Base-by-base conservation (phyloP, 2,329 filamentous ascomycete genomes). In the Scedosporium apiospermum region DNA sequence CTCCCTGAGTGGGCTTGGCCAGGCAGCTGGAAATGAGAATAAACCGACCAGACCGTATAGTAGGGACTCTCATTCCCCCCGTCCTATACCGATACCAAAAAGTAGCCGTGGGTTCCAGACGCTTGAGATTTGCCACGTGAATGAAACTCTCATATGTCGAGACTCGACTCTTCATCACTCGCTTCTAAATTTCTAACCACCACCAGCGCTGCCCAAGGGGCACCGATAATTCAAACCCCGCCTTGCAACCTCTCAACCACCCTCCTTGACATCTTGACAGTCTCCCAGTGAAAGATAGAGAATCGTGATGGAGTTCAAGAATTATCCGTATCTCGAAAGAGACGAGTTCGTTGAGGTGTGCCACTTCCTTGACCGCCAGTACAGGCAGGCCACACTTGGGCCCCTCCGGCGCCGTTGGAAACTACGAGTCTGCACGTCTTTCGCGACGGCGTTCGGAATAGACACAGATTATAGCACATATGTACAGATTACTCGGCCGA, bases 271-370 rank as follows among this genome's bases (percentile, higher is more conserved):
- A n/a, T 18, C 27, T 18, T 41, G 6, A 18, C 23, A n/a, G 16
- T 18, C 27, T 18, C 41, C 14, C 42, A 7, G 23, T 9, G 26
- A 44, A 30, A 12, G 23, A 26, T 2, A 41, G 30, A 18, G 7
- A 44, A 23, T 21, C 34, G 10, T 27, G 55, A 76, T 76, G 73
- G 76, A 76, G 12, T 80, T 84, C 68, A 67, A 72, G 63, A 75
- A 78, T 60, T 91, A 87, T 69, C 88, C 88, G 6, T 83, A 81
- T 64, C 78, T 91, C 30, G 81, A 75, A 10, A 69, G 74, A 10
- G 79, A 84, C 49, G 87, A 90, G 69, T 91, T 91, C 66, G 74
- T 82, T 61, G 80, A 85, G 69, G 83, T 80, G 62, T 90, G 88
- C 71, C 82, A 87, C 67, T 77, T 82, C 62, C 77, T 88, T 23